phyloP scores from a whole-genome alignment of 495 filamentous ascomycete genomes.

The Annulohypoxylon maeteangense region DNA sequence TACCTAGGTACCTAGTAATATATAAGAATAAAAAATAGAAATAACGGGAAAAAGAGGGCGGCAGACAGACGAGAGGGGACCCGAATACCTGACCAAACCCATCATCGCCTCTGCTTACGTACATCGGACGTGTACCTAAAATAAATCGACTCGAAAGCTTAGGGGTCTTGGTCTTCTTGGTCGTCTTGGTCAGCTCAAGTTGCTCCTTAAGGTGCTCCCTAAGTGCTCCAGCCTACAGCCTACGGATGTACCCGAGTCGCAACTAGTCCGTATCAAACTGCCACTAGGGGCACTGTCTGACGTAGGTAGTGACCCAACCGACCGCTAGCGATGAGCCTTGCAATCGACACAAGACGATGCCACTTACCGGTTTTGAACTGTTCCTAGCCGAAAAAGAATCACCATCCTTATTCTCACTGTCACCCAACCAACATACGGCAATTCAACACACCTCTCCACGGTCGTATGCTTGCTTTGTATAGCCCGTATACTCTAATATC shows the following conservation, averaged over 20 bases:
- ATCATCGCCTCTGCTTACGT: constrained; percentile 2
- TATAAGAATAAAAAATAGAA: background rate
- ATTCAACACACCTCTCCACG: constrained; percentile 34
- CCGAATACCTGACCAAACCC: background rate
- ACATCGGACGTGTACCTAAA: constrained; percentile 8
- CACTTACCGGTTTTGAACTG: constrained; percentile 48
- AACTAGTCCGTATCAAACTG: constrained; percentile 34
- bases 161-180: too few relatives aligned
- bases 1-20: too few relatives aligned
- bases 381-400: constrained; percentile 45
- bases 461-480: constrained; percentile 17
- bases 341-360: constrained; percentile 45
- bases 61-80: background rate
- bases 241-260: constrained; percentile 34
- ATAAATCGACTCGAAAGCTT: background rate
- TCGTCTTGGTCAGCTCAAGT: too few relatives aligned
- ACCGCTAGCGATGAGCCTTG: constrained; percentile 45
- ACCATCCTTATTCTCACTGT: constrained; percentile 40
- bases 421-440: constrained; percentile 42
- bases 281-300: constrained; percentile 38
- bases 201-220: too few relatives aligned
- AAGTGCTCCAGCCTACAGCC: constrained; percentile 12
- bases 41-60: background rate
- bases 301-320: constrained; percentile 43
- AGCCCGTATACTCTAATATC: constrained; percentile 20